A percentile compares a stretch with the other conserved stretches of the same genome.
Conservation (phyloP, 2,329 filamentous ascomycete genomes). For the Alternaria longipes region DNA sequence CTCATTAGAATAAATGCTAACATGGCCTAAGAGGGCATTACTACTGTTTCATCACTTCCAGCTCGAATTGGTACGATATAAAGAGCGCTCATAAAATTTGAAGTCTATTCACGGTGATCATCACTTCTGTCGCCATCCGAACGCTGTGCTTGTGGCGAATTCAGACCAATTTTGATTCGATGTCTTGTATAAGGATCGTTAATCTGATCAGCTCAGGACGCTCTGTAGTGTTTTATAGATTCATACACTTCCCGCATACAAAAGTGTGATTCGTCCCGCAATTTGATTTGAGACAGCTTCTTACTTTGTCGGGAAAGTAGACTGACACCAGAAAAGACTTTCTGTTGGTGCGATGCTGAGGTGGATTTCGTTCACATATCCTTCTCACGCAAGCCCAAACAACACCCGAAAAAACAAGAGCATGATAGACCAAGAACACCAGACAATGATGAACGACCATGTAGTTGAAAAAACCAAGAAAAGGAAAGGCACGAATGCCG, state of each 20-base stretch:
- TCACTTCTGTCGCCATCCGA: too few species aligned
- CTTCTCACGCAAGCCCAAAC: constrained; percentile 7
- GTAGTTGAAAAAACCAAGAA: constrained; percentile 4
- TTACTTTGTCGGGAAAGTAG: background rate
- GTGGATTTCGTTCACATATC: constrained; percentile 6
- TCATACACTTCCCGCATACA: background rate
- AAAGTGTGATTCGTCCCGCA: too few species aligned
- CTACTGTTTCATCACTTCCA: too few species aligned
- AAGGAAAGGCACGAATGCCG: background rate
- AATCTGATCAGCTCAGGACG: background rate
- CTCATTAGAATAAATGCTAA: too few species aligned
- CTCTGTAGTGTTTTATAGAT: background rate
- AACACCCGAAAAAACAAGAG: constrained; percentile 4
- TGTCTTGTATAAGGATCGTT: too few species aligned
- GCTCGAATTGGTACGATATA: too few species aligned
- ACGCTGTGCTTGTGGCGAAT: too few species aligned
- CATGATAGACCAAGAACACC: constrained; percentile 8
- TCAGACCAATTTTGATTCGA: too few species aligned
- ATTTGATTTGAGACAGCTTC: too few species aligned
- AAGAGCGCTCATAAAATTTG: too few species aligned
- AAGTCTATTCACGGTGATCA: too few species aligned
- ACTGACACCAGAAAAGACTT: background rate
- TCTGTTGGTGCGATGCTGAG: background rate
- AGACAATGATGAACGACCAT: constrained; percentile 9
- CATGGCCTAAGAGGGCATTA: too few species aligned